phyloP scores from a whole-genome alignment of 2,329 filamentous ascomycete species.

The Sporothrix schenckii region DNA sequence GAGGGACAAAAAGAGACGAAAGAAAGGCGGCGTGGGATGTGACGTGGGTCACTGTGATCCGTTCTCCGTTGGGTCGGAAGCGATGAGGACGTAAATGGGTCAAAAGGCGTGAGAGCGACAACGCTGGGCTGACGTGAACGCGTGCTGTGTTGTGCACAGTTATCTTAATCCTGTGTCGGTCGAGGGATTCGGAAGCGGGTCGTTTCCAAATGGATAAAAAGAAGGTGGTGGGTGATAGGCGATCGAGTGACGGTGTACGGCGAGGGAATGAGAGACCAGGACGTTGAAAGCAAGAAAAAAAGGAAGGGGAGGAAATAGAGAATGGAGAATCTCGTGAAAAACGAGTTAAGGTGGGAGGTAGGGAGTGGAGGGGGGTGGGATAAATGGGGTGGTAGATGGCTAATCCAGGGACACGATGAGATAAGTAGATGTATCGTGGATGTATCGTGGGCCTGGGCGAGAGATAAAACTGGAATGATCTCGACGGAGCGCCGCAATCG shows the following conservation, averaged over 20 bases:
- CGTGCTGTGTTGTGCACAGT: conserved; percentile 13
- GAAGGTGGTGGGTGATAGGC: not conserved
- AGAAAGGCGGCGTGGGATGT: conserved; percentile 3
- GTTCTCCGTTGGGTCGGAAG: conserved; percentile 15
- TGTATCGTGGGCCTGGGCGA: conserved; percentile 18
- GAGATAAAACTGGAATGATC: conserved; percentile 27
- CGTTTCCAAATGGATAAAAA: not conserved
- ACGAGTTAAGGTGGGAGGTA: not conserved
- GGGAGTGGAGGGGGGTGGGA: conserved; percentile 11
- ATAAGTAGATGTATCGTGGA: conserved; percentile 23
- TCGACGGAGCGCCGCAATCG: conserved; percentile 18
- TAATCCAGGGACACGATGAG: conserved; percentile 29
- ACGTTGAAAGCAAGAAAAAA: not conserved
- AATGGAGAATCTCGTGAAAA: not conserved
- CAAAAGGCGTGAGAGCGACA: conserved; percentile 24
- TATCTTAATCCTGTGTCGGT: conserved; percentile 17
- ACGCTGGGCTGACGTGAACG: conserved; percentile 2
- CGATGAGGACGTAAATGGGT: conserved; percentile 22
- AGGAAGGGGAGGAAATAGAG: not conserved
- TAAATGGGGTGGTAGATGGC: conserved; percentile 14
- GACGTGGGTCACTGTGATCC: conserved; percentile 23
- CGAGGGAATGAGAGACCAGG: not conserved
- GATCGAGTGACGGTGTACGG: not conserved
- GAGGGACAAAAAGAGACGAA: not conserved
- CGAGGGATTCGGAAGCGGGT: conserved; percentile 19